phyloP scores from a whole-genome alignment of 768 basidiomycete genomes.

The Lactarius quietus region DNA sequence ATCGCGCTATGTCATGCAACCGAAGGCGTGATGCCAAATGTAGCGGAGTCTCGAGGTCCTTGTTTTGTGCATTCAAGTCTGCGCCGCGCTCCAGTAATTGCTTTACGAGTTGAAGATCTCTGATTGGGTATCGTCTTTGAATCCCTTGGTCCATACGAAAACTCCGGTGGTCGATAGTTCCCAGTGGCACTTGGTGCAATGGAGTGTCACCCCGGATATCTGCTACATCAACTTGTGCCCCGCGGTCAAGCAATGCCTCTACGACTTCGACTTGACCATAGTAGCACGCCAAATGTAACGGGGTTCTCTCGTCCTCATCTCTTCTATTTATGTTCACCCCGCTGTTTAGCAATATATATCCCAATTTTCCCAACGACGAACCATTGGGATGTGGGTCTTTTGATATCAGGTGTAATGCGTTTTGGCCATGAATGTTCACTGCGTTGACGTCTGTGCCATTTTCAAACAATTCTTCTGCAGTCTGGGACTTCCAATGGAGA shows the following conservation, averaged over 20 bases:
- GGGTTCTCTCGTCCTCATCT: neutral
- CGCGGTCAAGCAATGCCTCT: neutral
- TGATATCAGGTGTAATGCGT: neutral
- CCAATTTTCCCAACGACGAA: too few relatives aligned
- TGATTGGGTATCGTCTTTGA: neutral
- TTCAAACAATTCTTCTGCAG: neutral
- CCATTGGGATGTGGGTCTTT: too few relatives aligned
- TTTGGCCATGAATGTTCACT: neutral
- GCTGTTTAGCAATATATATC: neutral
- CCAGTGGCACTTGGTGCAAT: neutral
- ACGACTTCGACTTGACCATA: neutral
- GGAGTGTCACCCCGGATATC: neutral
- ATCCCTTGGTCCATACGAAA: neutral
- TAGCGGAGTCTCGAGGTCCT: neutral
- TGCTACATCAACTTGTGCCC: neutral
- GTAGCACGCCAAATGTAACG: neutral
- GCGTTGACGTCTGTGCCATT: neutral
- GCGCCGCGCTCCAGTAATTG: neutral
- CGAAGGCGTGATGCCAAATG: neutral
- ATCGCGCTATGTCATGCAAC: neutral
- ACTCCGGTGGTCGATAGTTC: neutral
- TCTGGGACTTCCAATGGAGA: rapidly evolving
- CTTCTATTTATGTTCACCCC: neutral
- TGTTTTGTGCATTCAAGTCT: neutral
- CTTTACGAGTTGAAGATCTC: neutral